phyloP scores from a whole-genome alignment of 306 rosid species.

The Senna tora region DNA sequence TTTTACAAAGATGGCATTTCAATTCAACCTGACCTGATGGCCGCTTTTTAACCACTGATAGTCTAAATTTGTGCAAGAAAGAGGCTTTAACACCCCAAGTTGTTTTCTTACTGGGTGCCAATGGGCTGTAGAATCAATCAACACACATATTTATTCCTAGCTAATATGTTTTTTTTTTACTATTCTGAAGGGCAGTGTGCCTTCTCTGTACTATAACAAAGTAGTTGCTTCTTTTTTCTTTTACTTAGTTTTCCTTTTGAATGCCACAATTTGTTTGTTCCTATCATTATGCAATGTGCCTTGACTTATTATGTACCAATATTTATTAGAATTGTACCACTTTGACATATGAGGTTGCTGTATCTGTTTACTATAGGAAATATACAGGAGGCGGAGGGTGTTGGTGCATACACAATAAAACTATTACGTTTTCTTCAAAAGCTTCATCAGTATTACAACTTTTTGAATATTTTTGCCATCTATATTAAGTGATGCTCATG shows the following conservation, averaged over 20 bases:
- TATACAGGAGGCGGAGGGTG: background rate
- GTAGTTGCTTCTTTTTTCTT: conserved; percentile 3
- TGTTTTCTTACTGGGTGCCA: conserved; percentile 37
- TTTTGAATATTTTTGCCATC: background rate
- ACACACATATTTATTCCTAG: conserved; percentile 28
- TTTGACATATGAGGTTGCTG: background rate
- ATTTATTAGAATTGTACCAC: background rate
- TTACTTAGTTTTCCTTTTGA: too few species aligned
- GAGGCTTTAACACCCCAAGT: conserved; percentile 40
- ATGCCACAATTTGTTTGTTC: conserved; percentile 16
- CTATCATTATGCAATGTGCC: background rate
- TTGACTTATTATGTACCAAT: background rate
- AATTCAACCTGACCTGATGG: conserved; percentile 34
- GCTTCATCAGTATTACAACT: too few species aligned
- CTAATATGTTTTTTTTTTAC: conserved; percentile 29
- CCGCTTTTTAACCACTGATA: conserved; percentile 34
- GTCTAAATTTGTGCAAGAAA: conserved; percentile 28
- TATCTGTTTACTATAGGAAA: background rate
- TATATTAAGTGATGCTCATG: background rate
- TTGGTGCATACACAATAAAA: background rate
- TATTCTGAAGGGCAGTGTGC: conserved; percentile 17
- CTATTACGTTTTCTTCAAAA: background rate
- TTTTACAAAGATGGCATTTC: conserved; percentile 39
- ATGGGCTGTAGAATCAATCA: conserved; percentile 48
- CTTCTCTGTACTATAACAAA: conserved; percentile 16